Percentiles rank a stretch among this genome's conserved stretches.
phyloP scores from a whole-genome alignment of 371 early-diverging fungal species.

The Actinomucor elegans region DNA sequence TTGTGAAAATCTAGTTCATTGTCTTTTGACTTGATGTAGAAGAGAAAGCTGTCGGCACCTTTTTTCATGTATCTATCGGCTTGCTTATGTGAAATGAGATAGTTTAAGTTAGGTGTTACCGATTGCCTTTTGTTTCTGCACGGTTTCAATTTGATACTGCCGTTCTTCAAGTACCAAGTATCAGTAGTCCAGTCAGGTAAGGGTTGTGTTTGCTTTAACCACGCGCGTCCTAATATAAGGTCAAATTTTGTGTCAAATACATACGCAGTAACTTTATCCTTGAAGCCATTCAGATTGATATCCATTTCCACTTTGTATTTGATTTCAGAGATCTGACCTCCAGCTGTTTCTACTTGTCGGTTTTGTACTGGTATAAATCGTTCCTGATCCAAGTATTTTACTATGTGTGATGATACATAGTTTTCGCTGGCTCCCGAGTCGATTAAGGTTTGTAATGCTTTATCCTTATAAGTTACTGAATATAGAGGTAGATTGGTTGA shows the following conservation, averaged over 20 bases:
- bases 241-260: conserved; percentile 14
- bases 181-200: conserved; percentile 9
- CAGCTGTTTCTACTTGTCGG: conserved; percentile 3
- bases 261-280: background rate
- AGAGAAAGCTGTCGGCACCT: conserved; percentile 1
- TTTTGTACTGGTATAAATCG: background rate
- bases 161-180: too few relatives aligned
- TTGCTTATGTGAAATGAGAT: conserved; percentile 11
- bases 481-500: background rate
- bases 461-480: background rate
- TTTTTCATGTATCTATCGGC: conserved; percentile 2
- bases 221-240: conserved; percentile 5
- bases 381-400: background rate
- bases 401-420: background rate
- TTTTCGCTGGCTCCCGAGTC: conserved; percentile 12
- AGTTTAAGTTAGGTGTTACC: conserved; percentile 1
- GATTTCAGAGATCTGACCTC: background rate
- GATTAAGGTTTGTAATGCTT: background rate
- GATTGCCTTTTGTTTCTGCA: too few relatives aligned
- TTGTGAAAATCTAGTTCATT: background rate
- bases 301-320: background rate
- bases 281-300: background rate
- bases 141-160: too few relatives aligned
- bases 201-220: conserved; percentile 7
- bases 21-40: background rate